Evolutionary conservation across 495 filamentous ascomycete genomes (phyloP).

Genomic region (Trichocladium uniseriatum): DNA sequence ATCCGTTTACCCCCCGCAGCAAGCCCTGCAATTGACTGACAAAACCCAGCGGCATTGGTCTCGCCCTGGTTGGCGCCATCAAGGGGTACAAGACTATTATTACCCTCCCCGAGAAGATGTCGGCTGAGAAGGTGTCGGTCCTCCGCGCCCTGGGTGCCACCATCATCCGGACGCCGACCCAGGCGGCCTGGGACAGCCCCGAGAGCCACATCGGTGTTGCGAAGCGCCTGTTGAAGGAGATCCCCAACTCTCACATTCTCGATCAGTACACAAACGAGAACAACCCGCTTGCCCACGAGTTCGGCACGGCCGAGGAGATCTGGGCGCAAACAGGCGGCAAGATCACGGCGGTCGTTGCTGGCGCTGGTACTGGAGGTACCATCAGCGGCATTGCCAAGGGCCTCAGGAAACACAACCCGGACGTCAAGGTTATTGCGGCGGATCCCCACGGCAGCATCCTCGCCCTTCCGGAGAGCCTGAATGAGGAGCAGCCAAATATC

Average conservation of each 20-base stretch:
- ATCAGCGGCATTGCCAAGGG: constrained; percentile 85
- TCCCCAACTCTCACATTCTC: constrained; percentile 92
- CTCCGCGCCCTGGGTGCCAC: constrained; percentile 88
- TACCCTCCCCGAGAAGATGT: constrained; percentile 99
- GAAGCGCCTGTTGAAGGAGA: constrained; percentile 79
- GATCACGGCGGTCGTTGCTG: constrained; percentile 78
- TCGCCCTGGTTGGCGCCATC: constrained; percentile 87
- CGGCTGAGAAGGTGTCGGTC: constrained; percentile 91
- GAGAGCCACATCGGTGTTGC: constrained; percentile 98
- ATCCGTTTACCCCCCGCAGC: not conserved
- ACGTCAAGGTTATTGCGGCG: constrained; percentile 79
- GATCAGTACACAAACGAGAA: constrained; percentile 91
- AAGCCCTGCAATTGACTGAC: not conserved
- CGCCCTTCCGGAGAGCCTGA: constrained; percentile 66
- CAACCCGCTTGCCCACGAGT: constrained; percentile 90
- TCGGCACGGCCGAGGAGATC: constrained; percentile 92
- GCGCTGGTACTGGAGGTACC: constrained; percentile 91
- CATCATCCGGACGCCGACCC: constrained; percentile 94
- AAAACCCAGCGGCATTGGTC: constrained; percentile 65
- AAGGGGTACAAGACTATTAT: constrained; percentile 99
- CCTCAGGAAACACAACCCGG: constrained; percentile 72
- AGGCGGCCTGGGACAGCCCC: constrained; percentile 86
- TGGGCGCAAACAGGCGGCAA: constrained; percentile 84
- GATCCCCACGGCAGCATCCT: constrained; percentile 87
- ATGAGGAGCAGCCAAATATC: constrained; percentile 67